phyloP scores from a whole-genome alignment of 1,139 yeast genomes.

The Eremothecium coryli region DNA sequence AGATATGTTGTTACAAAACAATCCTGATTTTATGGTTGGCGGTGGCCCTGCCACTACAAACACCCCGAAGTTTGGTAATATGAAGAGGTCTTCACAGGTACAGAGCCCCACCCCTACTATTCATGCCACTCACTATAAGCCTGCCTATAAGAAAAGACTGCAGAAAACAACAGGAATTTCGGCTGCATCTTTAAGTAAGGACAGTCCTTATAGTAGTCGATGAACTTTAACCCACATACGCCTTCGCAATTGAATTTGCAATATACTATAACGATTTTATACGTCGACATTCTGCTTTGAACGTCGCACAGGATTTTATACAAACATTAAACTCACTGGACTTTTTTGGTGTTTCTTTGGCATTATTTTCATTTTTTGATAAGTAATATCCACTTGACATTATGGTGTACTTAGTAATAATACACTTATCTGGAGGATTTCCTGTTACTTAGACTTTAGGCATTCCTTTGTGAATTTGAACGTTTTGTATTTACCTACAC shows the following conservation, averaged over 20 bases:
- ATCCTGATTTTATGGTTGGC: conserved; percentile 44
- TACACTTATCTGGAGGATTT: no score
- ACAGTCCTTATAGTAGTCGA: conserved; percentile 10
- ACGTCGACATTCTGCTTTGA: no score
- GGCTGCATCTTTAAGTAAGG: conserved; percentile 27
- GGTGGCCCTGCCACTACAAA: conserved; percentile 17
- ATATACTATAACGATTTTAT: no score
- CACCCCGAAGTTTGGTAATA: conserved; percentile 10
- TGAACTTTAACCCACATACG: not conserved
- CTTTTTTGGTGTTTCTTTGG: no score
- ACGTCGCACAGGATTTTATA: no score
- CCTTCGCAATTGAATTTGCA: not conserved
- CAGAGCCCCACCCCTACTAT: conserved; percentile 12
- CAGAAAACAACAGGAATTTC: conserved; percentile 24
- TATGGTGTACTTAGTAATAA: no score
- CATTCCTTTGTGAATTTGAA: no score
- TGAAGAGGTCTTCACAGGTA: conserved; percentile 7
- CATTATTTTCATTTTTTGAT: no score
- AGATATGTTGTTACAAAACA: conserved; percentile 40
- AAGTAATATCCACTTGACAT: no score
- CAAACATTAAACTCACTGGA: no score
- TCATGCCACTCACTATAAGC: conserved; percentile 23
- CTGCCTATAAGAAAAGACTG: conserved; percentile 33
- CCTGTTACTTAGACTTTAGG: no score
- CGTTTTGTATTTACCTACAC: no score